These are phyloP conservation scores for Arthroderma uncinatum DNA, from an alignment of 2,329 filamentous ascomycete genomes.

Conservation along the genomic window DNA sequence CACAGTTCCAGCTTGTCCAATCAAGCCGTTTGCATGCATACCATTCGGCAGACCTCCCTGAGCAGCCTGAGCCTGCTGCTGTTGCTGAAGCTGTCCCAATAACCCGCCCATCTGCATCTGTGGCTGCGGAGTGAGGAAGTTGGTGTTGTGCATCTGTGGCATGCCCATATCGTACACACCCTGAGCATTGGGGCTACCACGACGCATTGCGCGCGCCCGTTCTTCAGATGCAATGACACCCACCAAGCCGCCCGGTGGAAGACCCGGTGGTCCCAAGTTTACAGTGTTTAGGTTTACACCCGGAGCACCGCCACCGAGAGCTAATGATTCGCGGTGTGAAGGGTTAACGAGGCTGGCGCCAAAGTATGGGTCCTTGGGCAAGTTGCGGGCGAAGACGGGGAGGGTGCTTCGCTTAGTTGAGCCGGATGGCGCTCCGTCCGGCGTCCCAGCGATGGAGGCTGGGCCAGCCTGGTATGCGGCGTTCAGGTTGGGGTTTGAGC, in stretches of 20 bases:
- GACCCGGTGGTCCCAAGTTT: slow-evolving; percentile 25
- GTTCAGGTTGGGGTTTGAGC: slow-evolving; percentile 62
- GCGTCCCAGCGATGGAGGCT: slow-evolving; percentile 43
- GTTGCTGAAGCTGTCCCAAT: neutral
- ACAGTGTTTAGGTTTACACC: slow-evolving; percentile 22
- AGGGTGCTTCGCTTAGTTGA: slow-evolving; percentile 42
- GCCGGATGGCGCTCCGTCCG: slow-evolving; percentile 34
- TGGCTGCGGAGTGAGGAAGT: neutral
- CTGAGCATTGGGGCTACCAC: slow-evolving; percentile 64
- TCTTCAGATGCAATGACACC: slow-evolving; percentile 83
- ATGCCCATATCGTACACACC: slow-evolving; percentile 14
- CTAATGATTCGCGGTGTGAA: slow-evolving; percentile 61
- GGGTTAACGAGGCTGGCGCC: slow-evolving; percentile 66
- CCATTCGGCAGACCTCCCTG: neutral
- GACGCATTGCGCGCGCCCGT: slow-evolving; percentile 61
- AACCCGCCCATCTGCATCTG: slow-evolving; percentile 3
- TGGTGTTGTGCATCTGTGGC: slow-evolving; percentile 8
- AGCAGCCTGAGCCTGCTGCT: neutral
- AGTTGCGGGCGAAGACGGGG: slow-evolving; percentile 69
- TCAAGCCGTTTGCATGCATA: neutral
- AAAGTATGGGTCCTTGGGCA: slow-evolving; percentile 76
- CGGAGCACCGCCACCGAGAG: slow-evolving; percentile 51
- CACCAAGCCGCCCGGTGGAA: slow-evolving; percentile 66
- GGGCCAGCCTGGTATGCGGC: slow-evolving; percentile 45
- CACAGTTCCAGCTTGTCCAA: neutral